phyloP scores from a whole-genome alignment of 768 basidiomycete genomes.

The Kwoniella sp. region DNA sequence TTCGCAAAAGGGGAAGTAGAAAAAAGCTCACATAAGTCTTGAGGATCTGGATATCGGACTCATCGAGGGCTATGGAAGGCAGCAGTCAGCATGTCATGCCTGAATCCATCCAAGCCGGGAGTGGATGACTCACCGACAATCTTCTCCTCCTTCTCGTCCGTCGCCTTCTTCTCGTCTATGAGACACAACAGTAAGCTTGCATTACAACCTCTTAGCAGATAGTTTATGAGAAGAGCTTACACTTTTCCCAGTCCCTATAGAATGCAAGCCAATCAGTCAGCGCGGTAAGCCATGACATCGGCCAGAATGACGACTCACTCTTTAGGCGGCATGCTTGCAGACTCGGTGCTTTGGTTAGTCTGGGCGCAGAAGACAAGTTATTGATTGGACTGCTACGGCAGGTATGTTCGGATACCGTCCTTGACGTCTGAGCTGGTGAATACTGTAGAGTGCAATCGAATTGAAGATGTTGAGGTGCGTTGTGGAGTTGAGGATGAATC shows the following conservation, averaged over 20 bases:
- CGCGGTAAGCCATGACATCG: background rate
- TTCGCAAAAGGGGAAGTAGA: background rate
- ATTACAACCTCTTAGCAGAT: too few species aligned
- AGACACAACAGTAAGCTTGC: conserved; percentile 5
- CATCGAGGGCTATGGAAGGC: conserved; percentile 74
- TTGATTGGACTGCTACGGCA: too few species aligned
- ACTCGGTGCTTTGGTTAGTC: background rate
- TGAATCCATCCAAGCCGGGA: conserved; percentile 14
- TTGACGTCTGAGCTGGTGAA: too few species aligned
- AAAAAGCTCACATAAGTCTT: conserved; percentile 82
- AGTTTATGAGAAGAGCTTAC: too few species aligned
- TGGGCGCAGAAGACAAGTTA: too few species aligned
- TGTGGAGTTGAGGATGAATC: background rate
- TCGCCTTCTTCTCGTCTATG: conserved; percentile 75
- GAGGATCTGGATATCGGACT: conserved; percentile 97
- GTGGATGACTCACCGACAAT: conserved; percentile 67
- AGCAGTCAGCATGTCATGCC: background rate
- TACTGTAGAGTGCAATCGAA: too few species aligned
- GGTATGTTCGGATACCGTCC: too few species aligned
- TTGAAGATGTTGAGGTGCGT: too few species aligned
- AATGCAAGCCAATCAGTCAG: conserved; percentile 15
- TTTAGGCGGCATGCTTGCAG: conserved; percentile 79
- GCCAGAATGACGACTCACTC: conserved; percentile 65
- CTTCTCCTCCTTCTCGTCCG: conserved; percentile 89
- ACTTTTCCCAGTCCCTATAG: conserved; percentile 96